A percentile compares a stretch with the other conserved stretches of the same genome.
Evolutionary conservation across 2,329 filamentous ascomycete species (phyloP).

Genomic region (Eurotiales sp.): DNA sequence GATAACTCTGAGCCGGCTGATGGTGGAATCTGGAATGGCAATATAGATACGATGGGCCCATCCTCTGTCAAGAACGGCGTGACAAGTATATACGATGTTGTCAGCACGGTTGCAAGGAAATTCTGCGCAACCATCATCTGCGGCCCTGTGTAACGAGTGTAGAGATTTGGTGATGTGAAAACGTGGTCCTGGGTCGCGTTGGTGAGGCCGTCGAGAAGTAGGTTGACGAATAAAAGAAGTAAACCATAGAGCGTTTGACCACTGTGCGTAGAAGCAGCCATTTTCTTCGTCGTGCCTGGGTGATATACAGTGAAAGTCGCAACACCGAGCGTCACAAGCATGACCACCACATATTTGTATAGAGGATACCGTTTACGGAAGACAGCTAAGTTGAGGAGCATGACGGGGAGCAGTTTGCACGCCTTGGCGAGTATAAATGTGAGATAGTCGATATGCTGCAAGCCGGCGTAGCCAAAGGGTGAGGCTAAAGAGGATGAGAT

Average conservation of each 20-base stretch:
- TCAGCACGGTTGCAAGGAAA: conserved; percentile 76
- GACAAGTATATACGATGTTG: conserved; percentile 68
- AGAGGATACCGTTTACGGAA: conserved; percentile 86
- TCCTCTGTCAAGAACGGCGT: conserved; percentile 69
- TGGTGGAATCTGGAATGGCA: conserved; percentile 56
- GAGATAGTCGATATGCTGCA: conserved; percentile 95
- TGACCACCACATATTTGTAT: conserved; percentile 94
- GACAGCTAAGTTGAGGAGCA: conserved; percentile 90
- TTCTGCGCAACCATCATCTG: conserved; percentile 99
- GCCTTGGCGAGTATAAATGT: conserved; percentile 96
- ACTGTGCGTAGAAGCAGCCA: conserved; percentile 54
- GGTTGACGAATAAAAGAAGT: conserved; percentile 77
- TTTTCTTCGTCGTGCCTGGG: conserved; percentile 58
- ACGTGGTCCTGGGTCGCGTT: conserved; percentile 97
- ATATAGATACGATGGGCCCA: conserved; percentile 60
- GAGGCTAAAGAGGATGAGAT: conserved; percentile 83
- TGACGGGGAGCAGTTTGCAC: conserved; percentile 98
- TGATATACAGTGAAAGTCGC: conserved; percentile 91
- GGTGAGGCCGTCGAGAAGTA: conserved; percentile 92
- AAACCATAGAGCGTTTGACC: conserved; percentile 68
- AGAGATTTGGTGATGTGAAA: conserved; percentile 61
- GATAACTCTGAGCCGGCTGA: conserved; percentile 70
- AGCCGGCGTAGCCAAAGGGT: conserved; percentile 91
- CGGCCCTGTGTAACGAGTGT: conserved; percentile 77
- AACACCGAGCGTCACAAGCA: conserved; percentile 85